Percentiles rank a stretch among this genome's conserved stretches.
These are phyloP conservation scores for Cantharellus cinnabarinus DNA, from an alignment of 768 basidiomycete genomes.

Conservation along the genomic window DNA sequence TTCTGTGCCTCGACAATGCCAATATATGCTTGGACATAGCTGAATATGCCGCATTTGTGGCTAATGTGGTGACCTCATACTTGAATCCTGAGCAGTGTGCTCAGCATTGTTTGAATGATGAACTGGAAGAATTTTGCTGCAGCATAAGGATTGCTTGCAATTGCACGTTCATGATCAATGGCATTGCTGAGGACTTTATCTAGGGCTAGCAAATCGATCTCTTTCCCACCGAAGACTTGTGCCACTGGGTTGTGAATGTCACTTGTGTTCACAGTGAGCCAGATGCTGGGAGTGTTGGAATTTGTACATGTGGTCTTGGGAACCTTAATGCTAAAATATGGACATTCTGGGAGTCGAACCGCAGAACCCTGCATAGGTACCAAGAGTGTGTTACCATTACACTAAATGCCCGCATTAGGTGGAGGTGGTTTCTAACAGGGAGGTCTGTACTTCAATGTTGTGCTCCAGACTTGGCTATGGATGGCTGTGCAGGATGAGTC, in stretches of 20 bases:
- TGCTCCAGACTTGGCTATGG: conserved; percentile 5
- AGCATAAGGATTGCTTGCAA: conserved; percentile 23
- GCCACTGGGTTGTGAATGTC: conserved; percentile 26
- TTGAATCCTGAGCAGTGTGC: conserved; percentile 18
- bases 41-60: conserved; percentile 17
- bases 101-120: conserved; percentile 16
- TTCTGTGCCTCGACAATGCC: conserved; percentile 25
- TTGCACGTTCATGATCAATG: conserved; percentile 11
- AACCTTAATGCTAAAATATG: no score
- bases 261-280: conserved; percentile 26
- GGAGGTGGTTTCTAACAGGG: no score
- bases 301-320: no score
- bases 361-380: no score
- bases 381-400: no score
- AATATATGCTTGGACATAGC: conserved; percentile 20
- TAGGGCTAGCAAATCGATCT: conserved; percentile 26
- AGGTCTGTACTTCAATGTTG: conserved; percentile 13
- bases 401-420: no score
- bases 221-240: conserved; percentile 23
- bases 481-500: not conserved
- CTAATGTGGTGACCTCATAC: conserved; percentile 7
- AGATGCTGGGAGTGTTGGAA: conserved; percentile 22
- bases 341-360: no score
- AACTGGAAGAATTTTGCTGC: conserved; percentile 24
- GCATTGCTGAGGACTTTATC: conserved; percentile 4